Evolutionary conservation across 1,284 basidiomycete genomes (phyloP).

Genomic region (Ganoderma leucocontextum): DNA sequence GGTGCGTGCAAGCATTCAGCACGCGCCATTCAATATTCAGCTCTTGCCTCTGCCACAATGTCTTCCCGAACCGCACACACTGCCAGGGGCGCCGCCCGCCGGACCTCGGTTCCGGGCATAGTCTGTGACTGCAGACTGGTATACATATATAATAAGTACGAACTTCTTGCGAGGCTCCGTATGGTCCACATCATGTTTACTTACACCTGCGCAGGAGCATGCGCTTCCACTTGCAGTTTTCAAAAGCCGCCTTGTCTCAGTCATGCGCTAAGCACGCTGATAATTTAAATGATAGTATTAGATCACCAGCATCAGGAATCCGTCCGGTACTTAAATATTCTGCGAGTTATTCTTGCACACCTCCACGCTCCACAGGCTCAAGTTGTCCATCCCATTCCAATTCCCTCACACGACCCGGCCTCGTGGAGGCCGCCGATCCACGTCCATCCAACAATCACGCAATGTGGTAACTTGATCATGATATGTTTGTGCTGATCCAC

Average conservation of each 20-base stretch:
- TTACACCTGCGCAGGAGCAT: too few species aligned
- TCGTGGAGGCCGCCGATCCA: neutral
- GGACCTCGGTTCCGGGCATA: neutral
- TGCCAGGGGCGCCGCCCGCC: too few species aligned
- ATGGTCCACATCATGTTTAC: too few species aligned
- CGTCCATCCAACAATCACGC: neutral
- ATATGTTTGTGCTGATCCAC: neutral
- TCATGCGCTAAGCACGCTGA: too few species aligned
- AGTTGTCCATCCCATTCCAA: neutral
- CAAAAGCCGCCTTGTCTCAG: neutral
- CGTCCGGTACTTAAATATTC: too few species aligned
- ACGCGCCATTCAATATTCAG: neutral
- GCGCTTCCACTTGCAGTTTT: too few species aligned
- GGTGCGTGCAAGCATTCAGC: neutral
- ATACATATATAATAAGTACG: too few species aligned
- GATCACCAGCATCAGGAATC: too few species aligned
- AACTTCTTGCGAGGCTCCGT: too few species aligned
- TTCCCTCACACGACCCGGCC: neutral
- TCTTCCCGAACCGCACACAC: neutral
- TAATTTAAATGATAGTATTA: too few species aligned
- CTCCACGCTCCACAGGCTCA: neutral
- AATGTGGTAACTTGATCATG: neutral
- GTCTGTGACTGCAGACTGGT: neutral
- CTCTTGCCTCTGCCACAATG: neutral
- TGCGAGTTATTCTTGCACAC: neutral